Base-by-base conservation (phyloP, 2,329 filamentous ascomycete species). In the Calonectria montana region DNA sequence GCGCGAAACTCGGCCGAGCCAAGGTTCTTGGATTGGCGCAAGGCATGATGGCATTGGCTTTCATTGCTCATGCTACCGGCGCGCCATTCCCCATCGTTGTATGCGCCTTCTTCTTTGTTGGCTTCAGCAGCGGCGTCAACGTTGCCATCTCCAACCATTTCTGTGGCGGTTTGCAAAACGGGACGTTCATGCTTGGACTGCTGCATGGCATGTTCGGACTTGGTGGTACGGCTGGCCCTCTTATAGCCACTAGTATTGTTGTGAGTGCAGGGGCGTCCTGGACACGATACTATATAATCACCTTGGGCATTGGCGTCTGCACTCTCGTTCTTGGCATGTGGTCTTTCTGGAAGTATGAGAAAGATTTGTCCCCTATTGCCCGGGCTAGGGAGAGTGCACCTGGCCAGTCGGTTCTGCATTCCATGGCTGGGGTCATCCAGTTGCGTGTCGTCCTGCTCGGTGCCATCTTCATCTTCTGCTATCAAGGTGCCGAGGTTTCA, bases 401-500 rank as follows among this genome's bases (percentile, higher is more conserved):
- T 6, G 70, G 75, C 43, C 77, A 77, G 43, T 77, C 78, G 10
- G 79, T 83, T 48, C 73, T 86, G 27, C 76, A 82, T 12, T 84
- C 84, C 63, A 86, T 90, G 86, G 77, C 88, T 59, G 74, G 88
- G 78, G 84, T 86, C 72, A 81, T 89, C 80, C 83, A 85, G 82
- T 78, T 87, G 84, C 81, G 89, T 37, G 87, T 91, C 5, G 94
- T 95, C 0, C 83, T 97, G 1, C 87, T 97, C 0, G 94, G 94
- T 3, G 92, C 94, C 0, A 82, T 94, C 12, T 97, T 97, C 85
- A 94, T 97, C 81, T 97, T 97, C 81, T 91, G 92, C 29, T 97
- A 97, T 82, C 94, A 97, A 82, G 94, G 94, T 39, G 93, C 93
- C 41, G 94, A 97, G 83, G 94, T 97, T 18, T 92, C 92, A 70